Conservation (phyloP, 2,329 filamentous ascomycete genomes). For the Malbranchea cinnamomea region DNA sequence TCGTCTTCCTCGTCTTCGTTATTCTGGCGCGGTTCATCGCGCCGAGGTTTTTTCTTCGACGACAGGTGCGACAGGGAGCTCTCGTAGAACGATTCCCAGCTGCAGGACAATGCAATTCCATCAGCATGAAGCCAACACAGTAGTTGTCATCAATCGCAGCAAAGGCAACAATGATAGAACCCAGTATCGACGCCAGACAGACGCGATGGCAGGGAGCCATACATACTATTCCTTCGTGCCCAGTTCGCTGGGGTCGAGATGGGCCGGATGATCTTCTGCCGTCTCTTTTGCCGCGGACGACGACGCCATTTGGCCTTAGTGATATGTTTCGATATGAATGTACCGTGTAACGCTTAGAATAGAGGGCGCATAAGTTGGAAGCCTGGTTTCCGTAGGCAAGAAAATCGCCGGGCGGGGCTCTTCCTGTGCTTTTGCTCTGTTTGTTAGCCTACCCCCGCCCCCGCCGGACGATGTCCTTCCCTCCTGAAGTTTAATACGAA, state of each 20-base stretch:
- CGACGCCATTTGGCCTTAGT: no score
- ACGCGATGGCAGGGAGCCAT: neutral
- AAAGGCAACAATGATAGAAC: conserved; percentile 2
- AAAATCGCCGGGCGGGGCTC: no score
- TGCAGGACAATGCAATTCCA: no score
- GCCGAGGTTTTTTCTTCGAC: conserved; percentile 11
- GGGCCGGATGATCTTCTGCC: conserved; percentile 33
- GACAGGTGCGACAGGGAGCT: conserved; percentile 27
- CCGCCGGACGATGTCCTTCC: no score
- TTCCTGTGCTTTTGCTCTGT: no score
- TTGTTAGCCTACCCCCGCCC: no score
- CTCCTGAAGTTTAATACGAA: no score
- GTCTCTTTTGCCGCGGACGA: neutral
- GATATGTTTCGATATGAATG: no score
- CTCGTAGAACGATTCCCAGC: conserved; percentile 47
- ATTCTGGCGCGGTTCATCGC: conserved; percentile 3
- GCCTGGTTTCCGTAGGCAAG: no score
- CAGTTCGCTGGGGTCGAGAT: conserved; percentile 63
- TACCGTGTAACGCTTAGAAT: no score
- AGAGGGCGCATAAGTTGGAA: no score
- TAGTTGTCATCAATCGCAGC: conserved; percentile 1
- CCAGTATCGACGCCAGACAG: neutral
- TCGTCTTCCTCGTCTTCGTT: conserved; percentile 7
- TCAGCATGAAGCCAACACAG: no score
- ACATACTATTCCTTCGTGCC: conserved; percentile 84